Base-by-base conservation (phyloP, 2,329 filamentous ascomycete genomes). In the Stachybotrys echinatus region DNA sequence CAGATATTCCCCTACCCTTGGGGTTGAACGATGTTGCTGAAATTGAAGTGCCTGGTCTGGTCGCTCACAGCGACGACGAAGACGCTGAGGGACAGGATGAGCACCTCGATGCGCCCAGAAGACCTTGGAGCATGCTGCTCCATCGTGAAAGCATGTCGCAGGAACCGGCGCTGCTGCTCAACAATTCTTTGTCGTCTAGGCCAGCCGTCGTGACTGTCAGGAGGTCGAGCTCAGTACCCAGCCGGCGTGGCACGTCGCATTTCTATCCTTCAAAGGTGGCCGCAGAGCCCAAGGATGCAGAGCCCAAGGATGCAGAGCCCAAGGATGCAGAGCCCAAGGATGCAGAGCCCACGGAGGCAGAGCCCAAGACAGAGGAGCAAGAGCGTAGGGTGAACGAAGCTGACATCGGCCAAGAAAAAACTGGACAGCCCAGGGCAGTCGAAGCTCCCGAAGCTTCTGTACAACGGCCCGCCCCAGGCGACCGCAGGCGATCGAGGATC, bases 1-100 rank as follows among this genome's bases (percentile, higher is more conserved):
- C 58, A 19, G 58, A 66, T 39, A 79, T 92, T 53, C 83, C 88
- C n/a, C 71, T 94, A 10, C 88, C 88, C 0, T 72, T 85, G 39
- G 74, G 74, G 21, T 75, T 81, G 34, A 77, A 83, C 45, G 89
- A 95, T 61, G 70, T 92, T 7, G 79, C 85, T 43, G 89, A 95
- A 63, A 94, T 95, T 40, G 88, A 94, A 60, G 79, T 90, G 42
- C 87, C 88, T 4, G 87, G 87, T 0, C 74, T 90, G 5, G 81
- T 78, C 1, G 66, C 65, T 12, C 77, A 83, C 55, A 81, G 75
- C 50, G 84, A 89, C 50, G 84, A 85, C 14, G 85, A 87, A 47
- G 73, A 73, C 6, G 71, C 73, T 12, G 73, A 72, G 8, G n/a
- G n/a, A n/a, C 66, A 72, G 3, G 64, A 68, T 5, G 65, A 68